Conservation (phyloP, 1,139 yeast species). For the Kodamaea alishanica region DNA sequence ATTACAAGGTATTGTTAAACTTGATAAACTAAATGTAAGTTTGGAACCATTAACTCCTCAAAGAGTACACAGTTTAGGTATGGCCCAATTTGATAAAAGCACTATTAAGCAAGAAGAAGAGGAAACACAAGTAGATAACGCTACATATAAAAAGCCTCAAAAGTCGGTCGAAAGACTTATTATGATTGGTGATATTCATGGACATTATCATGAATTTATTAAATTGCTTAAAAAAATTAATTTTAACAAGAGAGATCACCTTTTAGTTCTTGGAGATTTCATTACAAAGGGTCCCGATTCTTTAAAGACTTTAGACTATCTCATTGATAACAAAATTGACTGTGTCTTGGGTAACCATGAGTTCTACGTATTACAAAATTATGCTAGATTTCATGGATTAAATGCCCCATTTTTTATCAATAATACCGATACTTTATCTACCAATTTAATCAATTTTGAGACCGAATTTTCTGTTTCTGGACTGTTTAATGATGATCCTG, state of each 20-base stretch:
- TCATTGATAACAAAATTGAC: conserved; percentile 55
- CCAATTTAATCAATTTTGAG: neutral
- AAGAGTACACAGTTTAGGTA: conserved; percentile 17
- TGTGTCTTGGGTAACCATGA: conserved; percentile 93
- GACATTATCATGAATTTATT: conserved; percentile 56
- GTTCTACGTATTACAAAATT: conserved; percentile 56
- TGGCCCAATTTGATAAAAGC: conserved; percentile 8
- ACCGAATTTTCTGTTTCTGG: conserved; percentile 6
- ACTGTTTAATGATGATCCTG: conserved; percentile 50
- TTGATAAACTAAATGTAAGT: conserved; percentile 23
- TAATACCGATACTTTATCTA: neutral
- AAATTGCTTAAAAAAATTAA: conserved; percentile 46
- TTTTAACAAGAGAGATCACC: conserved; percentile 51
- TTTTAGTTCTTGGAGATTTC: conserved; percentile 81
- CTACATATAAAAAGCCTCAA: conserved; percentile 2
- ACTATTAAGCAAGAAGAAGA: conserved; percentile 1
- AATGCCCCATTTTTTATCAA: conserved; percentile 25
- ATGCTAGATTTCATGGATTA: conserved; percentile 56
- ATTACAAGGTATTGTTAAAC: conserved; percentile 25
- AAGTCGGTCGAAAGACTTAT: conserved; percentile 45
- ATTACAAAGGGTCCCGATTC: conserved; percentile 83
- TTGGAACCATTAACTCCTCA: conserved; percentile 23
- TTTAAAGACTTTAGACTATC: conserved; percentile 60
- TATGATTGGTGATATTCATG: conserved; percentile 87
- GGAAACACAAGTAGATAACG: conserved; percentile 6